Evolutionary conservation across 164 flowering plant genomes (phyloP).

Genomic region (Annona squamosa): DNA sequence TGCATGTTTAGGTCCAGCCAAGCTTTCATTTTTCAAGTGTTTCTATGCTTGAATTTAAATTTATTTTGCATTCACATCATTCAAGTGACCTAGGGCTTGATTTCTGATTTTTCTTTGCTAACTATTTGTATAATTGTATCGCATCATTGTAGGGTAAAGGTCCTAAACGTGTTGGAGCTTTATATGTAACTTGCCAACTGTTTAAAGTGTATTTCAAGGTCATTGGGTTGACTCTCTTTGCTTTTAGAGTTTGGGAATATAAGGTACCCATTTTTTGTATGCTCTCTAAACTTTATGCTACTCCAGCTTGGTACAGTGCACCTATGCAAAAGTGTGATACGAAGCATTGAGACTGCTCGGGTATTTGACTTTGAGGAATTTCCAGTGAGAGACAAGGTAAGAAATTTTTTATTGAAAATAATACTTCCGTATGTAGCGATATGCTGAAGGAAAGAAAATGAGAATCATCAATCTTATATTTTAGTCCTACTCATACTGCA

Average conservation of each 20-base stretch:
- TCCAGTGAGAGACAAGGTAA: constrained; percentile 86
- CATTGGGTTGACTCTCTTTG: not conserved
- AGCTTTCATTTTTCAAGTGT: too few species aligned
- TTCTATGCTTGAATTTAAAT: too few species aligned
- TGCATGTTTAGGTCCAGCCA: too few species aligned
- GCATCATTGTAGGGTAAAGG: constrained; percentile 72
- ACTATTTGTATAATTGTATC: not conserved
- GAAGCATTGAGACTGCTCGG: constrained; percentile 97
- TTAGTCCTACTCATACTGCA: not conserved
- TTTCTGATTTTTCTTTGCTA: not conserved
- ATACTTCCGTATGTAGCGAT: not conserved
- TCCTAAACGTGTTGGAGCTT: constrained; percentile 93
- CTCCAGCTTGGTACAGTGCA: constrained; percentile 95
- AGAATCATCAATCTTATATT: not conserved
- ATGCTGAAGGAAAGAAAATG: not conserved
- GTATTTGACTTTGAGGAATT: constrained; percentile 98
- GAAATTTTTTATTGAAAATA: not conserved
- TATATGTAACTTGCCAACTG: constrained; percentile 94
- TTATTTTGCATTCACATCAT: too few species aligned
- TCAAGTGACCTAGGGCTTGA: too few species aligned
- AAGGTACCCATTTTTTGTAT: not conserved
- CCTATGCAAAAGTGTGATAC: constrained; percentile 93
- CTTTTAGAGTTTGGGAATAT: not conserved
- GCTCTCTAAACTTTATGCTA: not conserved
- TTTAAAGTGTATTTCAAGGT: constrained; percentile 97